phyloP scores from a whole-genome alignment of 441 rosid genomes.

The Capsella rubella region DNA sequence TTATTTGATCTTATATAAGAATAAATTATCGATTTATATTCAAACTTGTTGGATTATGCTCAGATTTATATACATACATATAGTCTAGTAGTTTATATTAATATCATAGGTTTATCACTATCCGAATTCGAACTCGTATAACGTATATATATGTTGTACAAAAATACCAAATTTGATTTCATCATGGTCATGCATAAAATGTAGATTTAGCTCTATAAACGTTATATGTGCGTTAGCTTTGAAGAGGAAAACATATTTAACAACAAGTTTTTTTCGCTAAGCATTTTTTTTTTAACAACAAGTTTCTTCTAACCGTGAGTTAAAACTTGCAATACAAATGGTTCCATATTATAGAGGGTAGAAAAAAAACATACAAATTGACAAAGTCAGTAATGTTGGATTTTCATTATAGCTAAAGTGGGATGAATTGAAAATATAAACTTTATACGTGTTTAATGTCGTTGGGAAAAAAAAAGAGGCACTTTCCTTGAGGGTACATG shows the following conservation, averaged over 20 bases:
- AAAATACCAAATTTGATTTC: background rate
- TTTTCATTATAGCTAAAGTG: slow-evolving; percentile 38
- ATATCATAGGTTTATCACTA: background rate
- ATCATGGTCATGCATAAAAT: background rate
- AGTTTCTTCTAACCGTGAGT: slow-evolving; percentile 19
- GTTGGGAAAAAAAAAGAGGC: slow-evolving; percentile 45
- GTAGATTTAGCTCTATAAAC: slow-evolving; percentile 8
- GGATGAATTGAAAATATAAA: slow-evolving; percentile 44
- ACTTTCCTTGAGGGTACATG: slow-evolving; percentile 60
- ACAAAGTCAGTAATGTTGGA: slow-evolving; percentile 16
- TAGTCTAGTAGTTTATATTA: background rate
- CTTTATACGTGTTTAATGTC: slow-evolving; percentile 53
- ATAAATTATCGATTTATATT: slow-evolving; percentile 40
- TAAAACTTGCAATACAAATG: slow-evolving; percentile 14
- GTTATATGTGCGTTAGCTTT: background rate
- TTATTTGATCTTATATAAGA: slow-evolving; percentile 43
- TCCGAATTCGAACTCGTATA: background rate
- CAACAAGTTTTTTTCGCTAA: background rate
- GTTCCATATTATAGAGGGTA: slow-evolving; percentile 19
- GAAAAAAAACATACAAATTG: slow-evolving; percentile 15
- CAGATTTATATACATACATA: background rate
- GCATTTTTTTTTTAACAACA: background rate
- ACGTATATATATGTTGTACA: background rate
- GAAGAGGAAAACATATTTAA: slow-evolving; percentile 3
- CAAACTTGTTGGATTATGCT: slow-evolving; percentile 28